A percentile compares a stretch with the other conserved stretches of the same genome.
These are phyloP conservation scores for Trichoderma reesei DNA, from an alignment of 495 filamentous ascomycete species.

Conservation along the genomic window DNA sequence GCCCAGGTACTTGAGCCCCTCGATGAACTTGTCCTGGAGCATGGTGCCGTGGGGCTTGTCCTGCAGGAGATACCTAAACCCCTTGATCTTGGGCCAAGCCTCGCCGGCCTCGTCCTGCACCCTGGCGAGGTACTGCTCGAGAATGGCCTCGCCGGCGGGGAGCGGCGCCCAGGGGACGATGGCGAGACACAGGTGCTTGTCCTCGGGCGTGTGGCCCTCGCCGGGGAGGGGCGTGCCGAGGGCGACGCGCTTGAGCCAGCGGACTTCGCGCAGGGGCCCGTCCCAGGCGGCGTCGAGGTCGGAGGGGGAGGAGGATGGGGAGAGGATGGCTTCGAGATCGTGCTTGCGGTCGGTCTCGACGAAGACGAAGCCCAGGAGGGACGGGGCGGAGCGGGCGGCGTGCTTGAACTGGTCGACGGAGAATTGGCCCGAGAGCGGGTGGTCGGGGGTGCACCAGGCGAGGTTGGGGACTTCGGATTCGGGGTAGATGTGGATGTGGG, in stretches of 20 bases:
- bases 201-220: constrained; percentile 47
- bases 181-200: constrained; percentile 48
- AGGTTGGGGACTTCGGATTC: constrained; percentile 50
- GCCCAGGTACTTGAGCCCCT: constrained; percentile 59
- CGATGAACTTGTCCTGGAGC: constrained; percentile 49
- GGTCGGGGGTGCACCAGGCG: constrained; percentile 50
- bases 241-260: constrained; percentile 53
- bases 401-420: constrained; percentile 45
- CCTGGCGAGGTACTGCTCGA: constrained; percentile 41
- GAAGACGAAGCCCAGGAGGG: constrained; percentile 61
- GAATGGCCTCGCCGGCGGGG: constrained; percentile 41
- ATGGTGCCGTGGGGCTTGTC: constrained; percentile 58
- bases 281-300: constrained; percentile 36
- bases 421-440: constrained; percentile 55
- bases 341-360: constrained; percentile 71
- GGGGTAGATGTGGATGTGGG: constrained; percentile 81
- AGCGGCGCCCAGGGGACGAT: constrained; percentile 80
- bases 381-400: constrained; percentile 20
- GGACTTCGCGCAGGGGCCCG: constrained; percentile 58
- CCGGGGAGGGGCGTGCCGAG: constrained; percentile 44
- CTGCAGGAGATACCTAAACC: constrained; percentile 74
- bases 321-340: constrained; percentile 37
- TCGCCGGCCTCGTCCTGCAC: constrained; percentile 42
- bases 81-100: constrained; percentile 41
- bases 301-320: constrained; percentile 17